Evolutionary conservation across 2,329 filamentous ascomycete species (phyloP).

Genomic region (Fusarium sp.): DNA sequence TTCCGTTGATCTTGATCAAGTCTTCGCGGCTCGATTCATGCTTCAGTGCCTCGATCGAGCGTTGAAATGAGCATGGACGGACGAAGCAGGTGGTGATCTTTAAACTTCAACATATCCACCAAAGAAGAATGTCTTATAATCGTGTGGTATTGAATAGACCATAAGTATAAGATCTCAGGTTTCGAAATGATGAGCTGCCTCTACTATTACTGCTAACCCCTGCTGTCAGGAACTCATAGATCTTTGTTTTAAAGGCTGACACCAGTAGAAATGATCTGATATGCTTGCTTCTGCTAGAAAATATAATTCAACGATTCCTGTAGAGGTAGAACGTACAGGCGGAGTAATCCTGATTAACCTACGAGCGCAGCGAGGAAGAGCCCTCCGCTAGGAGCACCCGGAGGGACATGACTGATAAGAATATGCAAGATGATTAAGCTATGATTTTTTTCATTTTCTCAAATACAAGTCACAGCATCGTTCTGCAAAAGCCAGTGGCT

Average conservation of each 20-base stretch:
- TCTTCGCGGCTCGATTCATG: fast-evolving
- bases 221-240: fast-evolving
- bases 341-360: slow-evolving; percentile 52
- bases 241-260: fast-evolving
- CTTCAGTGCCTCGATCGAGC: fast-evolving
- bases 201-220: background rate
- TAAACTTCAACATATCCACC: fast-evolving
- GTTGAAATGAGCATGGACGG: fast-evolving
- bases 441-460: too few species aligned
- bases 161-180: background rate
- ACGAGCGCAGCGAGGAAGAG: slow-evolving; percentile 32
- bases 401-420: background rate
- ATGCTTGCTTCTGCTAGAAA: fast-evolving
- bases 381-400: background rate
- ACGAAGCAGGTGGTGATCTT: fast-evolving
- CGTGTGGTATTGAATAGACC: too few species aligned
- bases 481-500: too few species aligned
- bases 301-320: fast-evolving
- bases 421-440: too few species aligned
- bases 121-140: fast-evolving
- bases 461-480: too few species aligned
- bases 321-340: fast-evolving
- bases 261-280: fast-evolving
- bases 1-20: too few species aligned
- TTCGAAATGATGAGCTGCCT: fast-evolving